Conservation (phyloP, 2,329 filamentous ascomycete genomes). For the Gaeumannomyces tritici region DNA sequence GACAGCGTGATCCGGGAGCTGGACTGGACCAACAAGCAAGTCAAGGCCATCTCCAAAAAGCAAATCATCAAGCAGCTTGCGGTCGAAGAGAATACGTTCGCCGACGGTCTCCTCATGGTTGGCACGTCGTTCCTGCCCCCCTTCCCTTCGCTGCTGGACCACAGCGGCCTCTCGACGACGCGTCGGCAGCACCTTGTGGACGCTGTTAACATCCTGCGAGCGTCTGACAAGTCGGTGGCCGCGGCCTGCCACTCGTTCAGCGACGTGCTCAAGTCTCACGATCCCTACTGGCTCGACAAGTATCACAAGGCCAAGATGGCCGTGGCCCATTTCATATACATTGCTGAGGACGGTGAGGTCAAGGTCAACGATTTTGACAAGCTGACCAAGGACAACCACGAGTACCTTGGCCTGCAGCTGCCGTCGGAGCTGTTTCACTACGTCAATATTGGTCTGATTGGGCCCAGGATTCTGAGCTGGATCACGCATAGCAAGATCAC, state of each 20-base stretch:
- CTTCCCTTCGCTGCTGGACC: constrained; percentile 67
- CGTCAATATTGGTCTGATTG: constrained; percentile 72
- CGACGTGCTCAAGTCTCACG: constrained; percentile 64
- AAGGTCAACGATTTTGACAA: constrained; percentile 63
- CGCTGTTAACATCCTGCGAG: constrained; percentile 67
- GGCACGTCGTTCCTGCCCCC: constrained; percentile 72
- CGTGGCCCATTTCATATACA: constrained; percentile 78
- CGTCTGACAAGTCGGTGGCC: constrained; percentile 60
- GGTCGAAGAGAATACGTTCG: constrained; percentile 62
- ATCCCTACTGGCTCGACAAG: constrained; percentile 71
- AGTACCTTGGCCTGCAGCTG: constrained; percentile 82
- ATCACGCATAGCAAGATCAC: constrained; percentile 71
- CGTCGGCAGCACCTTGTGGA: constrained; percentile 58
- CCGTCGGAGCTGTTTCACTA: constrained; percentile 89
- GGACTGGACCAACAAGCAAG: constrained; percentile 59
- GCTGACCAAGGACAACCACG: constrained; percentile 74
- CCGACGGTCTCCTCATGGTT: constrained; percentile 74
- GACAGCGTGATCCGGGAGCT: constrained; percentile 60
- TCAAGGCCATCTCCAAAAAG: constrained; percentile 55
- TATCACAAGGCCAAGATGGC: constrained; percentile 80
- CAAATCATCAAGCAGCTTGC: constrained; percentile 59
- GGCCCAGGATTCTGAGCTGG: constrained; percentile 70
- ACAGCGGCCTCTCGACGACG: constrained; percentile 33
- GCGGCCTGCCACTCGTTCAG: constrained; percentile 68
- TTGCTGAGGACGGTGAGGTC: constrained; percentile 68